Evolutionary conservation across 2,329 filamentous ascomycete species (phyloP), one percentile per base, ranked within the genome.

Genomic region (Talaromyces verruculosus): DNA sequence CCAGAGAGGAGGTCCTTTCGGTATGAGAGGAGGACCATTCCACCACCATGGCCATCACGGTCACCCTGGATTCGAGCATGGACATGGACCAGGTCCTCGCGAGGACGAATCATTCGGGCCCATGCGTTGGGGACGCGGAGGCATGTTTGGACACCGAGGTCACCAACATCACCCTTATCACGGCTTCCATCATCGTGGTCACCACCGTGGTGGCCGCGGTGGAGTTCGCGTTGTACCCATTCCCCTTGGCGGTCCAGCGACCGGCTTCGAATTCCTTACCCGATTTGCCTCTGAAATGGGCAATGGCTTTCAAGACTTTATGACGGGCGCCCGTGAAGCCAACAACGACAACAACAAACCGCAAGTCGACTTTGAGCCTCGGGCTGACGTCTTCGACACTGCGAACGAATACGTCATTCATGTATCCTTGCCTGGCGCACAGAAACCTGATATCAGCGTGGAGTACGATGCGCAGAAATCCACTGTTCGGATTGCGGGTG

Each of bases 401-500:
- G 78, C 86, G 6, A 78, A 80, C 37, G 78, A 86, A 15, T 93
- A 88, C 75, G 81, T 92, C 51, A 79, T 95, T 8, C 91, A 95
- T 76, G 74, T 87, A 58, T 89, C 91, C 0, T 83, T 96, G 0
- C 91, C 92, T 0, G 92, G 92, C 30, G 91, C 89, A 1, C 89
- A 89, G 79, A 93, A 93, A 78, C 85, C 91, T 72, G 91, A 95
- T 72, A 81, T 95, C 5, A 89, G 85, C 65, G 86, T 95, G 55
- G 88, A 89, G 76, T 96, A 90, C 86, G 87, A 94, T 70, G 83
- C 86, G 0, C 89, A 91, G 66, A 87, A 86, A 72, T 84, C 83
- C 57, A 81, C 85, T 64, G 81, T 96, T 49, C 86, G 84, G 71
- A 80, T 96, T 64, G 84, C 88, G 1, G 92, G 92, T 61, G 88